Evolutionary conservation across 2,329 filamentous ascomycete genomes (phyloP).

Genomic region (Fusarium tanahbumbuense): DNA sequence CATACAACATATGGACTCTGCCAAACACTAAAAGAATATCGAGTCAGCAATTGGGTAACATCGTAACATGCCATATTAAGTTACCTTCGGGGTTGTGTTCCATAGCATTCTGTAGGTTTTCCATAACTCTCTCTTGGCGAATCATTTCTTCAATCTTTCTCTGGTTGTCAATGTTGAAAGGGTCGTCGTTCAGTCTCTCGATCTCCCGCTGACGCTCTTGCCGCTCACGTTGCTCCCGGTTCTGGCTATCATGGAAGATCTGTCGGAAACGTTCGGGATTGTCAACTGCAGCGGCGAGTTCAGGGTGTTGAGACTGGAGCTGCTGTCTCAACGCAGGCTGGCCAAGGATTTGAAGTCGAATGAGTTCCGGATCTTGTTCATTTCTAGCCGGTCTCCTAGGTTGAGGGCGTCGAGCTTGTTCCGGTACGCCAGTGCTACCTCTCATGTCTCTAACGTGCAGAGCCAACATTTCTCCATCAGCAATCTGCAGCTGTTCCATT

Average conservation of each 20-base stretch:
- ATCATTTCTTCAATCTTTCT: slow-evolving; percentile 96
- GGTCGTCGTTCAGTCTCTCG: slow-evolving; percentile 87
- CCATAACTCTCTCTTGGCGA: slow-evolving; percentile 90
- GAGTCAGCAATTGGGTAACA: slow-evolving; percentile 6
- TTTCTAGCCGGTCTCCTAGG: slow-evolving; percentile 49
- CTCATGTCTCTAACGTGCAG: slow-evolving; percentile 78
- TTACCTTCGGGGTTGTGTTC: slow-evolving; percentile 96
- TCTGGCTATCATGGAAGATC: slow-evolving; percentile 74
- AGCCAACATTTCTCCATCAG: slow-evolving; percentile 91
- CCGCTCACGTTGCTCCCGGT: slow-evolving; percentile 77
- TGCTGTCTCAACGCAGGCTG: slow-evolving; percentile 79
- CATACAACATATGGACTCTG: slow-evolving; percentile 94
- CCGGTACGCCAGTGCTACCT: slow-evolving; percentile 58
- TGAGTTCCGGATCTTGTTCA: slow-evolving; percentile 78
- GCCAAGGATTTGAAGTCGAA: slow-evolving; percentile 84
- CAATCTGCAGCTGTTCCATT: slow-evolving; percentile 82
- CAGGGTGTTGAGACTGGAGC: slow-evolving; percentile 77
- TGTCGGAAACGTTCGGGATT: slow-evolving; percentile 81
- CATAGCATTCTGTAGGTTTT: slow-evolving; percentile 96
- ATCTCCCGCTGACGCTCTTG: slow-evolving; percentile 85
- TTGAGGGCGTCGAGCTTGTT: slow-evolving; percentile 50
- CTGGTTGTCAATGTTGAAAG: slow-evolving; percentile 93
- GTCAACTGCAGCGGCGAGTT: slow-evolving; percentile 80
- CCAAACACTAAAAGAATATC: slow-evolving; percentile 77
- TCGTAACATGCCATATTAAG: slow-evolving; percentile 40